Base-by-base conservation (phyloP, 2,329 filamentous ascomycete species). In the Allantophomopsis lycopodina region DNA sequence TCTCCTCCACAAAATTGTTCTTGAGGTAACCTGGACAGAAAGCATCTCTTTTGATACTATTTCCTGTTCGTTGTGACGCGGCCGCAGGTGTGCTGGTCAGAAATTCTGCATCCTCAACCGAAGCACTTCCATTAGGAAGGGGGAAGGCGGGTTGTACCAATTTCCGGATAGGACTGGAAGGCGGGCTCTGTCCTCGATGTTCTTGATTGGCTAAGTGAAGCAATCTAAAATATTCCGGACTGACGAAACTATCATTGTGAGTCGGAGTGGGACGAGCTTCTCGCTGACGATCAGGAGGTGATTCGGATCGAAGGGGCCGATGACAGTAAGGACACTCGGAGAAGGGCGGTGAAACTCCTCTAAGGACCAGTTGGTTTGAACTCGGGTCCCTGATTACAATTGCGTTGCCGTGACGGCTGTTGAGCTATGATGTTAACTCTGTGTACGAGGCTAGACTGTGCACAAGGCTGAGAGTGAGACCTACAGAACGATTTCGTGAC, bases 161-260 rank as follows among this genome's bases (percentile, higher is more conserved):
- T 38, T 73, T 63, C 34, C 72, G 66, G 37, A 77, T 64, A 1
- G 72, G 71, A 43, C 67, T 74, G 10, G 68, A 60, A 0, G 69
- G 65, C 7, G 58, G 56, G 23, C 57, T 39, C 5, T 51, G 65
- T 55, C 60, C 68, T 58, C 57, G 39, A 7, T 51, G 65, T 55
- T 60, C 68, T 58, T 59, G 55, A 50, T 62, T 49, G 53, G 63
- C 40, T 68, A 68, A 38, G 64, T 75, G 82, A 32, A 98, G 77
- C 82, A 96, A 88, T 52, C 85, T 85, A 60, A 98, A 98, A 65
- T 98, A 98, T 38, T 87, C 77, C 2, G 88, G 88, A 52, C 88
- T 81, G 50, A 95, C 83, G 55, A 88, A 96, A 41, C 79, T 73
- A 37, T 81, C 71, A 48, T 58, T 47, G 23, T 64, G 61, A 16